Conservation (phyloP, 768 basidiomycete species). For the Macrolepiota albuminosa region DNA sequence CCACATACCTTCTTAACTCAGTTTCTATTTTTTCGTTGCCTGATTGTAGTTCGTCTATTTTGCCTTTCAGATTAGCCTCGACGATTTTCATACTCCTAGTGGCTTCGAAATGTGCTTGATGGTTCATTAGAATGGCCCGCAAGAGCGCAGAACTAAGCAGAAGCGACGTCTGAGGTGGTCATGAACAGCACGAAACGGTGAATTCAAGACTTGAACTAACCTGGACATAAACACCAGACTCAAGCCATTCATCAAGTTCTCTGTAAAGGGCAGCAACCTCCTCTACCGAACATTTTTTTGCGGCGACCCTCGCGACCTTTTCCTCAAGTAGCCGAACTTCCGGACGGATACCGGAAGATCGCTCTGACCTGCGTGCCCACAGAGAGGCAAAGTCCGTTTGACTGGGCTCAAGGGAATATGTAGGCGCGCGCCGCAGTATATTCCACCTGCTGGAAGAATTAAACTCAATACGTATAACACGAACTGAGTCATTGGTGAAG, state of each 20-base stretch:
- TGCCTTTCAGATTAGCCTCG: conserved; percentile 58
- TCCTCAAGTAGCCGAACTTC: conserved; percentile 70
- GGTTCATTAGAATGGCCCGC: conserved; percentile 80
- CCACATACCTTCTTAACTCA: conserved; percentile 67
- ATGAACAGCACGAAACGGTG: not conserved
- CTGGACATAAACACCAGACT: conserved; percentile 57
- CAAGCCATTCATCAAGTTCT: conserved; percentile 76
- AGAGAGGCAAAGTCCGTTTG: conserved; percentile 36
- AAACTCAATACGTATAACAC: conserved; percentile 79
- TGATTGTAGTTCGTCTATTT: conserved; percentile 61
- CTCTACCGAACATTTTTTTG: conserved; percentile 84
- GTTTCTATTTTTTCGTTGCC: conserved; percentile 56
- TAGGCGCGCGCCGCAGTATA: conserved; percentile 56
- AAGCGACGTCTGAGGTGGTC: conserved; percentile 42
- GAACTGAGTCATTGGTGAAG: conserved; percentile 61
- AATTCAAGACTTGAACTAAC: conserved; percentile 36
- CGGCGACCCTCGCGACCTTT: conserved; percentile 73
- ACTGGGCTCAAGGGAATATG: conserved; percentile 35
- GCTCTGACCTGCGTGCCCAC: conserved; percentile 43
- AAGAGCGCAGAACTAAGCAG: conserved; percentile 73
- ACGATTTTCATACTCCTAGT: conserved; percentile 60
- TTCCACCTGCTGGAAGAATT: conserved; percentile 56
- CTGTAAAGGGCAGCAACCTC: conserved; percentile 75
- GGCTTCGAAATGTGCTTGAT: conserved; percentile 74
- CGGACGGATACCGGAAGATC: conserved; percentile 37